Percentiles rank a stretch among this genome's conserved stretches.
Evolutionary conservation across 441 rosid species (phyloP).

Genomic region (Euphorbia celastroides): DNA sequence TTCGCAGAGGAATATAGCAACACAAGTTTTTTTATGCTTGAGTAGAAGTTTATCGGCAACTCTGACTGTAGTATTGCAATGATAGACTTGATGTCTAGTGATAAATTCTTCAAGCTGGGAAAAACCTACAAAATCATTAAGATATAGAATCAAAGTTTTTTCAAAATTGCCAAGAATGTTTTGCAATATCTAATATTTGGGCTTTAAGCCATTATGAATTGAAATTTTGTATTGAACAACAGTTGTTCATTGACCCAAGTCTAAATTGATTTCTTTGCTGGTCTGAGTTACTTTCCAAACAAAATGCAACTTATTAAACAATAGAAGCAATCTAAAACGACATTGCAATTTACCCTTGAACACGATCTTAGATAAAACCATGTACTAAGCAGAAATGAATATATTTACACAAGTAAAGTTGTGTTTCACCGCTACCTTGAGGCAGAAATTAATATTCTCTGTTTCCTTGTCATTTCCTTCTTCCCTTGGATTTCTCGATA

Average conservation of each 20-base stretch:
- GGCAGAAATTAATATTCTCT: not conserved
- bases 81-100: constrained; percentile 12
- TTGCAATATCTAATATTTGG: no score
- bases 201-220: no score
- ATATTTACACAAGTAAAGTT: not conserved
- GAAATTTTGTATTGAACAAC: no score
- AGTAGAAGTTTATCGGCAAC: constrained; percentile 12
- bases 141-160: not conserved
- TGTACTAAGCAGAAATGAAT: no score
- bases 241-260: no score
- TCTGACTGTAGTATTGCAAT: constrained; percentile 5
- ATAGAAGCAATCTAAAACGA: no score
- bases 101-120: constrained; percentile 20
- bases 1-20: constrained; percentile 8
- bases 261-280: no score
- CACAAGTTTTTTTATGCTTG: not conserved
- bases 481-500: not conserved
- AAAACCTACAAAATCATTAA: constrained; percentile 9
- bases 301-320: no score
- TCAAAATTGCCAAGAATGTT: no score
- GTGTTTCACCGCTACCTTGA: not conserved
- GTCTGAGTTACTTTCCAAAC: no score
- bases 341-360: no score
- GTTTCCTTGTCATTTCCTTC: not conserved
- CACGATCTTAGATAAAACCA: no score